phyloP scores from a whole-genome alignment of 169 alveolate genomes.

The Eimeria tenella region DNA sequence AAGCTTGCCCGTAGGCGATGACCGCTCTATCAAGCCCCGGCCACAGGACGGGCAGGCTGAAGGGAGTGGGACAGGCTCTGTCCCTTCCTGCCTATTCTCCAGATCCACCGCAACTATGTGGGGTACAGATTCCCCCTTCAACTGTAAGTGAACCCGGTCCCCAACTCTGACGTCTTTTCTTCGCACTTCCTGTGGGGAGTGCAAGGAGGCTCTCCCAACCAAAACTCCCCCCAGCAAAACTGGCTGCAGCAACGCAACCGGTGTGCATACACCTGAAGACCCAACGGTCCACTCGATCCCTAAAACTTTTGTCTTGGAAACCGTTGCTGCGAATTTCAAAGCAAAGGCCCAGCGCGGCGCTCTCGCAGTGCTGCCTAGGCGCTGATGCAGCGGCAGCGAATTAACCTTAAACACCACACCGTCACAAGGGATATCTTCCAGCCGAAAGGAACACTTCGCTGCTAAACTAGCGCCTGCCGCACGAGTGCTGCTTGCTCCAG shows the following conservation, averaged over 20 bases:
- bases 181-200: slow-evolving; percentile 35
- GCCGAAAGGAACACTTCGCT: not conserved
- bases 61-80: not conserved
- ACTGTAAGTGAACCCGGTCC: slow-evolving; percentile 28
- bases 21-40: slow-evolving; percentile 3
- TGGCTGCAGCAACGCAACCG: slow-evolving; percentile 43
- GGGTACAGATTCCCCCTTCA: slow-evolving; percentile 36
- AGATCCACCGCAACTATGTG: not conserved
- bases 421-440: slow-evolving; percentile 28
- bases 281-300: slow-evolving; percentile 41
- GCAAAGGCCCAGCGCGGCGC: slow-evolving; percentile 54
- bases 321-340: slow-evolving; percentile 23
- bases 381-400: slow-evolving; percentile 1
- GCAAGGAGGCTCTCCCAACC: not conserved
- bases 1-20: not conserved
- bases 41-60: slow-evolving; percentile 13
- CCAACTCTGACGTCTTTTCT: slow-evolving; percentile 27
- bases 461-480: not conserved
- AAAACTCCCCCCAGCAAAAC: slow-evolving; percentile 30
- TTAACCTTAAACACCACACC: slow-evolving; percentile 32
- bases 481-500: not conserved
- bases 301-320: not conserved
- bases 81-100: not conserved
- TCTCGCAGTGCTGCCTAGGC: slow-evolving; percentile 30
- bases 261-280: slow-evolving; percentile 47